phyloP scores from a whole-genome alignment of 2,329 filamentous ascomycete genomes.

The Diaporthe sp. region DNA sequence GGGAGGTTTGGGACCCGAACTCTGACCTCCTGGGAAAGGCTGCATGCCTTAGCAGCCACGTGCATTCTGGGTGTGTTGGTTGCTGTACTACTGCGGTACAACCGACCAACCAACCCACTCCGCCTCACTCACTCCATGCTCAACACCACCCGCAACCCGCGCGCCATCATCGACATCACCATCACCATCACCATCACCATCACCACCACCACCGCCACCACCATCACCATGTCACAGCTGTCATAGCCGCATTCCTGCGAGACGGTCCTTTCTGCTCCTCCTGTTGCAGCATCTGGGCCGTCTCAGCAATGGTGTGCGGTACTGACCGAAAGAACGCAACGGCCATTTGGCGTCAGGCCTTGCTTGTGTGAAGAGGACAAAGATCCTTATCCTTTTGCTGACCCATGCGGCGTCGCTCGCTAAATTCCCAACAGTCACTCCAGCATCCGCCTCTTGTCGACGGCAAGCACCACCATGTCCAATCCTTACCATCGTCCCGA shows the following conservation, averaged over 20 bases:
- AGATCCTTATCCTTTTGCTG: neutral
- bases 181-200: no score
- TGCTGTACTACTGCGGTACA: no score
- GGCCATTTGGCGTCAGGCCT: neutral
- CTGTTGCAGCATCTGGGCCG: neutral
- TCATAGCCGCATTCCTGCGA: neutral
- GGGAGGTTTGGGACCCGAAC: neutral
- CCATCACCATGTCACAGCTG: neutral
- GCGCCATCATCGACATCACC: no score
- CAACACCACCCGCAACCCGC: no score
- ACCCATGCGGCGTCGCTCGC: neutral
- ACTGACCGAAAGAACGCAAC: neutral
- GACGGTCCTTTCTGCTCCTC: neutral
- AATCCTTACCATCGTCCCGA: neutral
- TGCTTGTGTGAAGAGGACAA: neutral
- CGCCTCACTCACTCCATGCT: no score
- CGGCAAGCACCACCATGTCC: neutral
- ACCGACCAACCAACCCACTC: no score
- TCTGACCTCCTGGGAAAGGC: neutral
- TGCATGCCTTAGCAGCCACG: slow-evolving; percentile 5
- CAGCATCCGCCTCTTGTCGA: neutral
- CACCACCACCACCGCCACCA: neutral
- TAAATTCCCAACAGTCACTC: neutral
- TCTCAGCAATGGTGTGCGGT: neutral
- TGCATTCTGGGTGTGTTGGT: neutral